Conservation (phyloP, 345 rosid species). For the Eucalyptus cloeziana region DNA sequence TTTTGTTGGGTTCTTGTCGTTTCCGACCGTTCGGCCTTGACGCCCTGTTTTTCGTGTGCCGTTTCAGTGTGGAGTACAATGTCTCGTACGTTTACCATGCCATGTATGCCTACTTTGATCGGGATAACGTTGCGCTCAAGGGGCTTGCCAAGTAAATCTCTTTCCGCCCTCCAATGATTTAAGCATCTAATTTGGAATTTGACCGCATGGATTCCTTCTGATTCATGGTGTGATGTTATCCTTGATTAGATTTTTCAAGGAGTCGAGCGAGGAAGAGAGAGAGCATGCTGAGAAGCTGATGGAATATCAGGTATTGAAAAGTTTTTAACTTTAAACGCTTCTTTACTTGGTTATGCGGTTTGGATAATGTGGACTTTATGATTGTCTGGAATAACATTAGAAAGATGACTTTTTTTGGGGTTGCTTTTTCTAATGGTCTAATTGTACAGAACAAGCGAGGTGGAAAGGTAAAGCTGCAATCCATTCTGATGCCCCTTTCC, state of each 20-base stretch:
- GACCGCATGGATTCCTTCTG: background rate
- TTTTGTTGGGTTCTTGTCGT: background rate
- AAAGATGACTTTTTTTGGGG: no score
- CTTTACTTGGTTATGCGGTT: background rate
- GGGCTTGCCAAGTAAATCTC: constrained; percentile 53
- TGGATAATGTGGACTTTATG: background rate
- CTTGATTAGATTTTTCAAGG: constrained; percentile 54
- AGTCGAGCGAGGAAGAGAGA: constrained; percentile 73
- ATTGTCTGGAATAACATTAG: background rate
- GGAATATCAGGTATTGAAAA: constrained; percentile 43
- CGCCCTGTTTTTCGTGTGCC: background rate
- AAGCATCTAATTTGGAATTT: background rate
- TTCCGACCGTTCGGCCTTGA: background rate
- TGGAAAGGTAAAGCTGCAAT: constrained; percentile 71
- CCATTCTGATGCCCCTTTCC: constrained; percentile 52
- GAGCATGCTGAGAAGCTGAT: constrained; percentile 76
- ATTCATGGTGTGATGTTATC: background rate
- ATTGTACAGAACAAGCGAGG: constrained; percentile 71
- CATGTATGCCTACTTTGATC: constrained; percentile 69
- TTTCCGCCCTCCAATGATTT: background rate
- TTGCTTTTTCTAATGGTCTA: background rate
- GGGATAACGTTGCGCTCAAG: constrained; percentile 67
- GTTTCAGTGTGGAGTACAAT: constrained; percentile 62
- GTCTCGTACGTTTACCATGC: constrained; percentile 77
- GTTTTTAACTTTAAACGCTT: background rate